Evolutionary conservation across 2,329 filamentous ascomycete genomes (phyloP).

Genomic region (Parastagonospora nodorum): DNA sequence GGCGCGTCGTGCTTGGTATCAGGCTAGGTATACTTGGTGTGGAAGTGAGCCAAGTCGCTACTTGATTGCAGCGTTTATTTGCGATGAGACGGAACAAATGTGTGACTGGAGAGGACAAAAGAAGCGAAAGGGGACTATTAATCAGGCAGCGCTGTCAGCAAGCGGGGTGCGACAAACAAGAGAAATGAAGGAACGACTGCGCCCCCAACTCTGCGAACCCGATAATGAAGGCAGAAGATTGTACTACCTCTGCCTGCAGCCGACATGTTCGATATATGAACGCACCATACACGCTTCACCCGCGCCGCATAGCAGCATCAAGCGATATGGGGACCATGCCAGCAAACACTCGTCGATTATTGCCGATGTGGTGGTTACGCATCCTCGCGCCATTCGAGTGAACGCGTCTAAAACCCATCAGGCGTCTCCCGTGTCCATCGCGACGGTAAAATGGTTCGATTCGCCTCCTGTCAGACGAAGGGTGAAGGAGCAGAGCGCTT

Average conservation of each 20-base stretch:
- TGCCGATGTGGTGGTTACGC: conserved; percentile 20
- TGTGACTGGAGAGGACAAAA: not conserved
- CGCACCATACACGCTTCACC: conserved; percentile 30
- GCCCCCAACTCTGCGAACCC: conserved; percentile 23
- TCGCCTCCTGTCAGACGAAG: conserved; percentile 9
- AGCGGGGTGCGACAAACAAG: conserved; percentile 23
- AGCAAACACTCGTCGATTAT: conserved; percentile 4
- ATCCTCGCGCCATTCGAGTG: conserved; percentile 18
- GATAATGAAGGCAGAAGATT: conserved; percentile 28
- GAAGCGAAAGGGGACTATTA: conserved; percentile 6
- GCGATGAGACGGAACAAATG: not conserved
- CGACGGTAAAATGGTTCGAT: conserved; percentile 26
- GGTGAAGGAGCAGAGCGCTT: conserved; percentile 21
- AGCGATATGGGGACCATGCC: conserved; percentile 6
- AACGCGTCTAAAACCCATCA: conserved; percentile 21
- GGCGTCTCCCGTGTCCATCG: conserved; percentile 14
- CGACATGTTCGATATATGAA: conserved; percentile 39
- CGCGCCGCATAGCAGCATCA: conserved; percentile 27
- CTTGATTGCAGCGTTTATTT: not conserved
- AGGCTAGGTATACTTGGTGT: not conserved
- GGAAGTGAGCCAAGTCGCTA: not conserved
- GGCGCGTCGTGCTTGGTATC: not conserved
- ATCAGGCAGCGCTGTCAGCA: conserved; percentile 19
- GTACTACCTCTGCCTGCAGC: conserved; percentile 40
- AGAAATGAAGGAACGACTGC: conserved; percentile 19